Base-by-base conservation (phyloP, 106 monocot genomes). In the Vanilla planifolia region DNA sequence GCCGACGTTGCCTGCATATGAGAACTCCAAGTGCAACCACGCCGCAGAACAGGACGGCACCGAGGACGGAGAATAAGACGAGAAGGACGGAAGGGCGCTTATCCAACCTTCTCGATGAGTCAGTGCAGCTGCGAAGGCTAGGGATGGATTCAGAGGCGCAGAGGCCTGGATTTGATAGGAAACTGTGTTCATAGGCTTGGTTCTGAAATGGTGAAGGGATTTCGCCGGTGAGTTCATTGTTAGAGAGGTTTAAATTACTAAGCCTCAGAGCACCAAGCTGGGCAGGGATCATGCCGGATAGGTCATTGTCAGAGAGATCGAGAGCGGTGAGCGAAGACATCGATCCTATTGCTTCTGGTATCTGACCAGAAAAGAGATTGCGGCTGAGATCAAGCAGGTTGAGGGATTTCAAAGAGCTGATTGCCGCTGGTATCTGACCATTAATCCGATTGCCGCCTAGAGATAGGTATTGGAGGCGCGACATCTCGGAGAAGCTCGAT, bases 161-260 rank as follows among this genome's bases (percentile, higher is more conserved):
- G 48, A 82, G 82, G 3, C 60, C 59, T 14, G 74, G 77, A 34
- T 93, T 93, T 22, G 73, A 63, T 8, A 82, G 67, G 55, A 71
- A 80, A 68, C 73, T 85, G 0, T 59, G 33, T 32, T 68, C 67
- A 19, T 56, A 78, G 13, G 63, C 66, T 30, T 40, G 36, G 10
- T 32, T 63, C 57, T 65, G 64, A 1, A 68, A 29, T 21, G 36
- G 23, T 15, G 13, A 19, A 6, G 84, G 72, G 32, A 85, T 60
- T 55, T 61, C 59, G 16, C 84, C 79, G 7, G 64, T 36, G 67
- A 79, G 72, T n/a, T 59, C 41, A 17, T 84, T 79, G 14, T 15
- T 40, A 1, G 77, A 83, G 43, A 83, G 15, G 50, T 83, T 74
- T 14, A 83, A 66, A 8, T 20, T 35, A 37, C 6, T 70, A 60